Percentiles rank a stretch among this genome's conserved stretches.
These are phyloP conservation scores for Microsporum ferrugineum DNA, from an alignment of 2,329 filamentous ascomycete species.

Conservation along the genomic window DNA sequence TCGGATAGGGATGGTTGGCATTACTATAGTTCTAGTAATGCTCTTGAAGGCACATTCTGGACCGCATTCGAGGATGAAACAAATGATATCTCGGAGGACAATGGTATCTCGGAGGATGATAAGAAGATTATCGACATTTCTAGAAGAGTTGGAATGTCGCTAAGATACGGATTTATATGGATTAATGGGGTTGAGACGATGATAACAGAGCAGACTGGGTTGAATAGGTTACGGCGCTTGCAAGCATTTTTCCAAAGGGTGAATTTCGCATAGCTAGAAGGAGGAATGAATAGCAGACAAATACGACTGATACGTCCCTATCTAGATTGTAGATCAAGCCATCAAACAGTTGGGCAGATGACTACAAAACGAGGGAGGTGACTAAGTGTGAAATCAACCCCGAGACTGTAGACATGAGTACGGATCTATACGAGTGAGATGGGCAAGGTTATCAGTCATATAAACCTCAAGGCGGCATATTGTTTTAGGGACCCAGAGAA, in stretches of 20 bases:
- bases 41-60: slow-evolving; percentile 9
- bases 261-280: not conserved
- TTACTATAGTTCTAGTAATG: slow-evolving; percentile 1
- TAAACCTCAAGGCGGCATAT: too few species aligned
- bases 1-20: slow-evolving; percentile 1
- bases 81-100: not conserved
- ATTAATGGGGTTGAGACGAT: not conserved
- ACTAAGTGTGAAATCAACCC: too few species aligned
- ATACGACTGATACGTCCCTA: too few species aligned
- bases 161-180: slow-evolving; percentile 4
- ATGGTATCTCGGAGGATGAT: not conserved
- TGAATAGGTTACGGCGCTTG: not conserved
- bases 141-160: slow-evolving; percentile 1
- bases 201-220: not conserved
- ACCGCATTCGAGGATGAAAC: slow-evolving; percentile 5
- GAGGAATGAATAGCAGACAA: too few species aligned
- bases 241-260: slow-evolving; percentile 1
- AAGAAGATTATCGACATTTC: slow-evolving; percentile 2
- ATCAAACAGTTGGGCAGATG: too few species aligned
- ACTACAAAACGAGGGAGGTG: too few species aligned
- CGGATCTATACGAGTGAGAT: too few species aligned
- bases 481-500: too few species aligned
- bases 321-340: too few species aligned
- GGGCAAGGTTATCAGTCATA: too few species aligned
- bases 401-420: too few species aligned